Conservation (phyloP, 768 basidiomycete genomes). For the Lentinula edodes region DNA sequence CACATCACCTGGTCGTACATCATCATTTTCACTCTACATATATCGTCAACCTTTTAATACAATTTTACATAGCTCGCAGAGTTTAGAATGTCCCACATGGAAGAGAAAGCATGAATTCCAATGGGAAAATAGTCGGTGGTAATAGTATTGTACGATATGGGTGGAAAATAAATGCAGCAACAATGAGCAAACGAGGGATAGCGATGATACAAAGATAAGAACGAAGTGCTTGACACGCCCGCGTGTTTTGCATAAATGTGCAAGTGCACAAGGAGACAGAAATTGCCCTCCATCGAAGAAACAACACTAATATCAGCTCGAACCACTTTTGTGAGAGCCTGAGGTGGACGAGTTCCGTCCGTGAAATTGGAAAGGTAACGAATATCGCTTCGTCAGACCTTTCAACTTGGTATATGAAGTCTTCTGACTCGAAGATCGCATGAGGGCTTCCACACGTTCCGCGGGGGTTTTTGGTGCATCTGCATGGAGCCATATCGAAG, state of each 20-base stretch:
- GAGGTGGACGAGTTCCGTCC: not conserved
- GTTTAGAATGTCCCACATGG: no score
- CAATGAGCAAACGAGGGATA: not conserved
- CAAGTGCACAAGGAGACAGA: not conserved
- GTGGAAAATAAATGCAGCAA: not conserved
- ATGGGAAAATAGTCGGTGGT: not conserved
- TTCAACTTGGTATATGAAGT: not conserved
- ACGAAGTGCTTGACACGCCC: not conserved
- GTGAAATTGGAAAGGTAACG: slow-evolving; percentile 1
- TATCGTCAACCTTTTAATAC: no score
- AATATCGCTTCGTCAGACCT: not conserved
- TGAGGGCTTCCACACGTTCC: slow-evolving; percentile 2
- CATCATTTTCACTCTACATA: no score
- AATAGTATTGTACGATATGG: not conserved
- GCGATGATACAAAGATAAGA: not conserved
- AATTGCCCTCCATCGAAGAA: not conserved
- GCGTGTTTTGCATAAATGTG: not conserved
- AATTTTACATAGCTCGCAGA: no score
- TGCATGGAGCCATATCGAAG: slow-evolving; percentile 6
- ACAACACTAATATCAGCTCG: not conserved
- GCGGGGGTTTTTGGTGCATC: slow-evolving; percentile 5
- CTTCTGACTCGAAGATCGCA: slow-evolving; percentile 1
- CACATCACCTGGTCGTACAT: no score
- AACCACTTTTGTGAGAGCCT: not conserved
- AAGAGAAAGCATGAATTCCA: no score